Conservation (phyloP, 768 basidiomycete species). For the Pleurotus cornucopiae region DNA sequence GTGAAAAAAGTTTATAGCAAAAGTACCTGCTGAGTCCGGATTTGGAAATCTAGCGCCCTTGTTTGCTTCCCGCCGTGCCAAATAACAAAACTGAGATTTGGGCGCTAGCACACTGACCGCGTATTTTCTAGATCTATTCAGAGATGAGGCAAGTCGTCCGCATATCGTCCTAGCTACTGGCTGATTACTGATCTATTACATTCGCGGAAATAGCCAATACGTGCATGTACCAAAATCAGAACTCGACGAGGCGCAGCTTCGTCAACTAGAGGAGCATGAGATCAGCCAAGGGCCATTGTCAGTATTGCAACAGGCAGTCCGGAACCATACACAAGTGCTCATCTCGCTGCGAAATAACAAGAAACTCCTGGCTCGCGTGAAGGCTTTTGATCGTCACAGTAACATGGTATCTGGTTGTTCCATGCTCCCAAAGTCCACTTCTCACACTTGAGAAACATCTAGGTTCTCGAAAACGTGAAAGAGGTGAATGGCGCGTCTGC, state of each 20-base stretch:
- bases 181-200: neutral
- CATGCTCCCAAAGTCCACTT: conserved; percentile 4
- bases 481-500: conserved; percentile 51
- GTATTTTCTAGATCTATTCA: neutral
- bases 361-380: conserved; percentile 92
- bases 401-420: conserved; percentile 71
- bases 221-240: conserved; percentile 96
- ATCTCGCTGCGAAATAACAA: conserved; percentile 98
- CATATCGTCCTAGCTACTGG: neutral
- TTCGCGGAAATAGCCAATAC: conserved; percentile 70
- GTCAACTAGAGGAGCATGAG: conserved; percentile 96
- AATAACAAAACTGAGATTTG: neutral
- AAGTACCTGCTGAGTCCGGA: neutral
- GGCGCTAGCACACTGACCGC: neutral
- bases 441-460: conserved; percentile 8
- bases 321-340: conserved; percentile 96
- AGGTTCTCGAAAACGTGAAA: conserved; percentile 98
- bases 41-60: neutral
- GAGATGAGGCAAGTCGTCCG: conserved; percentile 1
- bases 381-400: conserved; percentile 97
- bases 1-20: neutral
- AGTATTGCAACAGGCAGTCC: conserved; percentile 93
- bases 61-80: neutral
- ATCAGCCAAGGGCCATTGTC: conserved; percentile 97
- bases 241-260: conserved; percentile 93